Conservation (phyloP, 2,329 filamentous ascomycete species). For the Fusarium sp. region DNA sequence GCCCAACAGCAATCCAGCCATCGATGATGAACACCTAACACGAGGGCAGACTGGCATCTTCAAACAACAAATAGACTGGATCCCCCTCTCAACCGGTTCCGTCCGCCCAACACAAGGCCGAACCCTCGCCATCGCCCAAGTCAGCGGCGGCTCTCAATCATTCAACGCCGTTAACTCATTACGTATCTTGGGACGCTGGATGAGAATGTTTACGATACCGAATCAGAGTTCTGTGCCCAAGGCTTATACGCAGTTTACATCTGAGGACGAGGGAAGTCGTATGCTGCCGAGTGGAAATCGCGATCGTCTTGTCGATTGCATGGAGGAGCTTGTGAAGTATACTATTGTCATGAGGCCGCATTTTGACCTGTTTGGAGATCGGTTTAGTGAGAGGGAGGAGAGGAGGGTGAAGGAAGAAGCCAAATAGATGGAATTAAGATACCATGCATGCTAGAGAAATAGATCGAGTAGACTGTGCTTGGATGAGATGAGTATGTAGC, state of each 20-base stretch:
- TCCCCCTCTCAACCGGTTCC: neutral
- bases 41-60: neutral
- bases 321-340: slow-evolving; percentile 8
- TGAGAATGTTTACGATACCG: slow-evolving; percentile 1
- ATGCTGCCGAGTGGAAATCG: neutral
- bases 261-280: neutral
- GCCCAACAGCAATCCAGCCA: no score
- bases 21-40: no score
- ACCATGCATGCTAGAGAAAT: fast-evolving
- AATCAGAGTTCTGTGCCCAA: neutral
- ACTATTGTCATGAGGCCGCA: neutral
- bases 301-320: neutral
- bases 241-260: neutral
- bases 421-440: neutral
- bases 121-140: neutral
- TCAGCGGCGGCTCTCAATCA: neutral
- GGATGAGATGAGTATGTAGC: neutral
- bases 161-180: neutral
- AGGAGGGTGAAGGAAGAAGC: neutral
- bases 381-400: neutral
- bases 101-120: neutral
- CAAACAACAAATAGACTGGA: slow-evolving; percentile 6
- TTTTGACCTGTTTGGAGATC: neutral
- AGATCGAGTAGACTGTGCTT: fast-evolving
- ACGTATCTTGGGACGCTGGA: neutral